Base-by-base conservation (phyloP, 768 basidiomycete genomes). In the Panellus pusillus region DNA sequence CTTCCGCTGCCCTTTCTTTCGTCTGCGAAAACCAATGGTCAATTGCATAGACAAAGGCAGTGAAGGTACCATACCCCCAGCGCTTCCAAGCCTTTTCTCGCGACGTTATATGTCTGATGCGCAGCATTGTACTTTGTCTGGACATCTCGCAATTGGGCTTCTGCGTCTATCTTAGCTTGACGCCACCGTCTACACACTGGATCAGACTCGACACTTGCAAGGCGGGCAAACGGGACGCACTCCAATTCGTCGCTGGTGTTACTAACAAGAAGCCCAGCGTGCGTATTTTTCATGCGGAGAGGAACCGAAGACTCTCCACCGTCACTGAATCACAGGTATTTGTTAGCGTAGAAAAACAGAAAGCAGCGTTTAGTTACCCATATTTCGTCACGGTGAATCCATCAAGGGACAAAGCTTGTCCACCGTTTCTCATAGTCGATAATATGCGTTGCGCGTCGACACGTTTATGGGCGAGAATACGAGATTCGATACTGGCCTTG, bases 401-500 rank as follows among this genome's bases (percentile, higher is more conserved):
- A 61, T 91, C 89, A 1, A 73, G 74, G 5, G 84, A 79, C 82
- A 83, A 86, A 5, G 83, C 87, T 9, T 35, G 32, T 35, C 66
- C 66, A 8, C 86, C 85, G n/a, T 79, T 79, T 19, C 75, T 62
- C 20, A 83, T 62, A 11, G 59, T 55, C 41, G 70, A 57, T 37
- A 89, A 70, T 20, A 79, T 69, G 1, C 72, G 58, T 54, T 93
- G 83, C 1, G 82, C 94, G 35, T 85, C 80, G 0, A 63, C 66
- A 70, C 93, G 91, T 9, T 72, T 81, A 2, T 62, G 64, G 0
- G 88, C 83, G 18, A 98, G 76, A 9, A 93, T 68, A 3, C 77
- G 80, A 14, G 78, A 74, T 68, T 99, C 97, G 45, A 97, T 90
- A 41, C 67, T 72, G 18, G 73, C 71, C 46, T 78, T 74, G 67